phyloP scores from a whole-genome alignment of 495 filamentous ascomycete species.

The Arthonia radiata region DNA sequence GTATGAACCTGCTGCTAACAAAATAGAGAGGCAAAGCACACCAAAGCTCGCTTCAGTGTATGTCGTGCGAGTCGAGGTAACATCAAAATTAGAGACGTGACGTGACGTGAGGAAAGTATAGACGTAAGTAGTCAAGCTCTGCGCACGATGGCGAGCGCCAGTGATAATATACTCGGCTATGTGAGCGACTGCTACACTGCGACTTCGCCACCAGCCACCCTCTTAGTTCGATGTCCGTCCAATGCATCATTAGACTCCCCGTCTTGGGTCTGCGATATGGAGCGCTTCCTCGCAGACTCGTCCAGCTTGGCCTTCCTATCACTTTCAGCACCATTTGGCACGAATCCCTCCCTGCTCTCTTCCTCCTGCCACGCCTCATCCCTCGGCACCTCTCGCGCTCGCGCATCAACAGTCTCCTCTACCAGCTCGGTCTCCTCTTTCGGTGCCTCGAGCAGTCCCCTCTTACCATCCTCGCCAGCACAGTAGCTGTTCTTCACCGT shows the following conservation, averaged over 20 bases:
- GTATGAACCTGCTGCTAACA: no score
- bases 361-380: slow-evolving; percentile 10
- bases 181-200: no score
- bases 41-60: no score
- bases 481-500: slow-evolving; percentile 91
- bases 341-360: slow-evolving; percentile 10
- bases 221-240: slow-evolving; percentile 54
- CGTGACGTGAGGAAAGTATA: no score
- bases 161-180: no score
- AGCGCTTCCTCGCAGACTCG: slow-evolving; percentile 34
- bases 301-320: slow-evolving; percentile 15
- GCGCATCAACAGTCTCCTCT: slow-evolving; percentile 4
- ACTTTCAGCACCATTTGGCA: slow-evolving; percentile 11
- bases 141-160: no score
- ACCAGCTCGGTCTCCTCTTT: slow-evolving; percentile 3
- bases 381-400: background rate
- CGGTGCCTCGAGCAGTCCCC: slow-evolving; percentile 21
- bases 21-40: no score
- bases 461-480: slow-evolving; percentile 65
- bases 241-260: slow-evolving; percentile 61
- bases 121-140: no score
- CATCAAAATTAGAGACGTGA: no score
- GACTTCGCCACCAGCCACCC: no score
- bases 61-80: no score
- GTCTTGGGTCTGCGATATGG: slow-evolving; percentile 46